Evolutionary conservation across 441 rosid genomes (phyloP).

Genomic region (Erodium moschatum): DNA sequence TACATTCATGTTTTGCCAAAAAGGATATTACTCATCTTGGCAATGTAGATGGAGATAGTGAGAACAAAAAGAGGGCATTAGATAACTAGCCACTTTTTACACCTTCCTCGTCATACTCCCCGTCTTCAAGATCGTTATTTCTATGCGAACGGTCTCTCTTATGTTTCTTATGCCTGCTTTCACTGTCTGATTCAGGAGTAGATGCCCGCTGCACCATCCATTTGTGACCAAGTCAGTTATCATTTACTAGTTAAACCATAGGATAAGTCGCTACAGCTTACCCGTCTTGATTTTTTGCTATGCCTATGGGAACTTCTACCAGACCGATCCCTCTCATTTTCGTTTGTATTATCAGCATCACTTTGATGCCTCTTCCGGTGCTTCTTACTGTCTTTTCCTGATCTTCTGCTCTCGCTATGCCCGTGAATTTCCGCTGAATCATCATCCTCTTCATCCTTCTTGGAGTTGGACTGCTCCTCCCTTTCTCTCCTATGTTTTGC

Average conservation of each 20-base stretch:
- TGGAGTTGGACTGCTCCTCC: conserved; percentile 28
- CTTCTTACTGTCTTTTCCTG: conserved; percentile 41
- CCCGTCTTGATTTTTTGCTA: conserved; percentile 40
- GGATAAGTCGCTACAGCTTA: conserved; percentile 19
- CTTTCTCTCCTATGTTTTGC: conserved; percentile 41
- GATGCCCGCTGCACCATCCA: conserved; percentile 33
- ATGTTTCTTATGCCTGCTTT: conserved; percentile 41
- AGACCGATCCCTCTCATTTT: conserved; percentile 32
- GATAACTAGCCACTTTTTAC: conserved; percentile 32
- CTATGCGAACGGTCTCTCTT: conserved; percentile 47
- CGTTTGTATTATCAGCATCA: conserved; percentile 29
- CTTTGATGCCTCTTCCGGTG: conserved; percentile 37
- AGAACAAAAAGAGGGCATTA: conserved; percentile 16
- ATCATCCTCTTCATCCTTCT: conserved; percentile 32
- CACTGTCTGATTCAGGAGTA: conserved; percentile 43
- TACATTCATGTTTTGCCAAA: not conserved
- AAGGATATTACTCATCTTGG: not conserved
- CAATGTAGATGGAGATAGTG: not conserved
- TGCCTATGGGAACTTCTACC: conserved; percentile 35
- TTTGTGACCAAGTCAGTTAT: not conserved
- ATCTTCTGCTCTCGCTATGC: conserved; percentile 33
- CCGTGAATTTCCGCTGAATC: conserved; percentile 28
- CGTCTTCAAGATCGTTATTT: conserved; percentile 76
- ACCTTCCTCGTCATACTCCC: conserved; percentile 62
- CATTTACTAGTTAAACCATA: not conserved